A percentile compares a stretch with the other conserved stretches of the same genome.
Evolutionary conservation across 2,329 filamentous ascomycete species (phyloP).

Genomic region (Zymoseptoria pseudotritici): DNA sequence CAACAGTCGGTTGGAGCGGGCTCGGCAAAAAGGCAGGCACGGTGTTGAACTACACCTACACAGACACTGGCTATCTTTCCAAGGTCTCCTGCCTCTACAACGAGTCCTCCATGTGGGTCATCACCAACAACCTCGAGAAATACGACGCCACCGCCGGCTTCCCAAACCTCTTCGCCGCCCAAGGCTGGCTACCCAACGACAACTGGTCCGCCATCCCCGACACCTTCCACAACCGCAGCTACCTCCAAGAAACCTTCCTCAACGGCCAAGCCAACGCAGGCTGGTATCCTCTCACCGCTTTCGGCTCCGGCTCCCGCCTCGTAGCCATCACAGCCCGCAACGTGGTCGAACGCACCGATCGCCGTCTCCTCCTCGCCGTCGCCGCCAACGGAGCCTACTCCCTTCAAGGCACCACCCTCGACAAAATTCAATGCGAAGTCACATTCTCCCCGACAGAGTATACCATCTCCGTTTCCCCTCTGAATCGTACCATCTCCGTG

Average conservation of each 20-base stretch:
- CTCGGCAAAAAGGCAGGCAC: not conserved
- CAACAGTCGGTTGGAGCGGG: not conserved
- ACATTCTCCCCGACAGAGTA: not conserved
- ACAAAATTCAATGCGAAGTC: conserved; percentile 1
- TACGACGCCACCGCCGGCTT: not conserved
- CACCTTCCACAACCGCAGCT: not conserved
- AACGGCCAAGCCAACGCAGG: not conserved
- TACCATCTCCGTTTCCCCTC: not conserved
- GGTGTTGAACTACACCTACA: not conserved
- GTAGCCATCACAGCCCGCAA: not conserved
- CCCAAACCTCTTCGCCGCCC: not conserved
- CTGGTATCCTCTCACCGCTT: not conserved
- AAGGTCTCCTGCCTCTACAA: not conserved
- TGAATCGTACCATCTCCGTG: conserved; percentile 1
- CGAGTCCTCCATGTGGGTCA: not conserved
- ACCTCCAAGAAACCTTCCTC: not conserved
- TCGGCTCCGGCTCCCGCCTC: not conserved
- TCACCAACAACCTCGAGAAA: not conserved
- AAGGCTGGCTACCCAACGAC: conserved; percentile 1
- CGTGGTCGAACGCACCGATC: not conserved
- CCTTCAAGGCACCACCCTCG: not conserved
- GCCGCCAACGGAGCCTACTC: not conserved
- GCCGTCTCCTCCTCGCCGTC: not conserved
- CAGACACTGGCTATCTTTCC: not conserved
- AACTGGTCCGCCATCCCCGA: not conserved